These are phyloP conservation scores for Pichia deserticola DNA, from an alignment of 805 yeast genomes.

Conservation along the genomic window DNA sequence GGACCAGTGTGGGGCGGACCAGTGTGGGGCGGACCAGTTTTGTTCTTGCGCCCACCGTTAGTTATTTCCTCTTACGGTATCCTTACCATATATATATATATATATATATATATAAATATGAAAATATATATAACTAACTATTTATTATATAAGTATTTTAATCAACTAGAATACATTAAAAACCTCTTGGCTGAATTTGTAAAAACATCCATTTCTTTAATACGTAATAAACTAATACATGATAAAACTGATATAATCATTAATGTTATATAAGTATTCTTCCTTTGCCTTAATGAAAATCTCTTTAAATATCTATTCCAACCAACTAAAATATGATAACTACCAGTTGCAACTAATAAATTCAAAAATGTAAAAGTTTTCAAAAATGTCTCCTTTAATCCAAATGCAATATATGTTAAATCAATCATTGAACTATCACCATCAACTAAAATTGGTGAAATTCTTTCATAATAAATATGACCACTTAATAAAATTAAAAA, in stretches of 20 bases:
- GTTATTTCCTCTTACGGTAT: too few species aligned
- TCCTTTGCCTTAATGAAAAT: slow-evolving; percentile 34
- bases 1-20: too few species aligned
- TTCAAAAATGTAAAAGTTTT: slow-evolving; percentile 23
- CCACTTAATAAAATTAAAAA: slow-evolving; percentile 36
- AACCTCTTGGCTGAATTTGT: background rate
- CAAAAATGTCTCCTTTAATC: slow-evolving; percentile 15
- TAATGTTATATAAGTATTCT: slow-evolving; percentile 37
- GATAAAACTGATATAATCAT: slow-evolving; percentile 10
- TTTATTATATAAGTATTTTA: too few species aligned
- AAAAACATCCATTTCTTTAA: background rate
- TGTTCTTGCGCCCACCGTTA: too few species aligned
- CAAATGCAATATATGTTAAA: slow-evolving; percentile 43
- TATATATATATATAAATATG: too few species aligned
- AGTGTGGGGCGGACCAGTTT: too few species aligned
- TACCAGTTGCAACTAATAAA: slow-evolving; percentile 30
- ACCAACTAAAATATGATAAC: slow-evolving; percentile 54
- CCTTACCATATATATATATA: too few species aligned
- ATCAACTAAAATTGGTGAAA: slow-evolving; percentile 45
- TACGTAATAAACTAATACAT: background rate
- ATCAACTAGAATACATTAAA: background rate
- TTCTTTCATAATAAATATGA: slow-evolving; percentile 43
- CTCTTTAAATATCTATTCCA: slow-evolving; percentile 38
- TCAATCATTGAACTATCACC: slow-evolving; percentile 57
- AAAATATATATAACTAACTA: too few species aligned